phyloP scores from a whole-genome alignment of 768 basidiomycete species.

The Mycena maculata region DNA sequence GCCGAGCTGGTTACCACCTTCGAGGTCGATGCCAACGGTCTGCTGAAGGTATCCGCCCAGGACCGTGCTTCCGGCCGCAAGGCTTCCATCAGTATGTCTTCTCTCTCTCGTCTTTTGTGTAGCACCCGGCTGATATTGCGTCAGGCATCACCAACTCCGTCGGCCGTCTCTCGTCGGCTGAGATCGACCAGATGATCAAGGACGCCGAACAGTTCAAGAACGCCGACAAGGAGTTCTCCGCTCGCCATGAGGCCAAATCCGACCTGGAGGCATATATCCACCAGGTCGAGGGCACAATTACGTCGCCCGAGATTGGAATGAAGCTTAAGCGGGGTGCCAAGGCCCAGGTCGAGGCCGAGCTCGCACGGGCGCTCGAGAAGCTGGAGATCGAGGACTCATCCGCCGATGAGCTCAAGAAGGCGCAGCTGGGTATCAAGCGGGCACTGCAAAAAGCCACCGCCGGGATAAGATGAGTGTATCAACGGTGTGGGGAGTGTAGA shows the following conservation, averaged over 20 bases:
- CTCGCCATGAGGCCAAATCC: conserved; percentile 97
- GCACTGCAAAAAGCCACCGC: conserved; percentile 98
- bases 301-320: conserved; percentile 95
- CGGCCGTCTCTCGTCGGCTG: conserved; percentile 95
- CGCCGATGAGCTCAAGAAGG: conserved; percentile 95
- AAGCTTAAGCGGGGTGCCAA: conserved; percentile 99
- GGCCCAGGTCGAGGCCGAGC: conserved; percentile 94
- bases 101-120: conserved; percentile 5
- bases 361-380: conserved; percentile 97
- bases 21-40: conserved; percentile 99
- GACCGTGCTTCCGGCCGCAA: conserved; percentile 99
- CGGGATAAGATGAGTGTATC: conserved; percentile 72
- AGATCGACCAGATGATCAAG: conserved; percentile 99
- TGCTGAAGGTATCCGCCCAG: conserved; percentile 97
- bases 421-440: conserved; percentile 94
- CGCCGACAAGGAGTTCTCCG: conserved; percentile 97
- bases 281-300: conserved; percentile 96
- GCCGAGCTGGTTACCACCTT: conserved; percentile 99
- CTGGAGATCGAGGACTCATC: conserved; percentile 96
- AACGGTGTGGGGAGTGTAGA: conserved; percentile 30
- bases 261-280: conserved; percentile 98
- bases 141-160: conserved; percentile 98
- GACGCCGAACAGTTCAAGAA: conserved; percentile 98
- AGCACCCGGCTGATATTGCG: conserved; percentile 28
- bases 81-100: conserved; percentile 89